Base-by-base conservation (phyloP, 805 yeast species). In the Yarrowia divulgata region DNA sequence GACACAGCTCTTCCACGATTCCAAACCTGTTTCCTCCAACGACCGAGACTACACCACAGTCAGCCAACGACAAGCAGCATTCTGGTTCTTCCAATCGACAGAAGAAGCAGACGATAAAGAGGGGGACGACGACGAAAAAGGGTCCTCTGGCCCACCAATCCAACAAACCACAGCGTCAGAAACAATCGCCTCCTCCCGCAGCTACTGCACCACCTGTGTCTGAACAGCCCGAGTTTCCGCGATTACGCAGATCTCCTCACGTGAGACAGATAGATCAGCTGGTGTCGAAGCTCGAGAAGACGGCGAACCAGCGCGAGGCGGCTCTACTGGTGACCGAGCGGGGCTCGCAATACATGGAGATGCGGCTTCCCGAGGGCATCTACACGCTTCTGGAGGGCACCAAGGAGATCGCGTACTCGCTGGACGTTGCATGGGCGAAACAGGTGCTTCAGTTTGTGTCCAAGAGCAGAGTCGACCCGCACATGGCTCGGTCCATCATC, bases 391-490 rank as follows among this genome's bases (percentile, higher is more conserved):
- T 57, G 37, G 14, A 10, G 23, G 39, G 14, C 29, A 42, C 48
- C 5, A 16, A 3, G 14, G 63, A n/a, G 14, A 57, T 57, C 6
- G 1, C n/a, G 16, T 57, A 40, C 39, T 12, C 37, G 16, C n/a
- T 42, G 29, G 39, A 29, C 16, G 16, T 29, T 0, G 29, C 14
- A 10, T 60, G 52, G 66, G 66, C 66, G 3, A n/a, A 32, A 5
- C 2, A 18, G 14, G 42, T 45, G n/a, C 34, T 45, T 32, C 66
- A 32, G 18, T 60, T 60, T 60, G 32, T 60, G 52, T 32, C 66
- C 5, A 12, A 42, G 29, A 42, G 18, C 12, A 16, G 39, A n/a
- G 7, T 12, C 29, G 49, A 57, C 12, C 40, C 64, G 1, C 10
- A 5, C n/a, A 57, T 29, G 5, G 64, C 39, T 1, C 13, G 39